A percentile compares a stretch with the other conserved stretches of the same genome.
Evolutionary conservation across 2,329 filamentous ascomycete genomes (phyloP).

Genomic region (Pochonia chlamydosporia): DNA sequence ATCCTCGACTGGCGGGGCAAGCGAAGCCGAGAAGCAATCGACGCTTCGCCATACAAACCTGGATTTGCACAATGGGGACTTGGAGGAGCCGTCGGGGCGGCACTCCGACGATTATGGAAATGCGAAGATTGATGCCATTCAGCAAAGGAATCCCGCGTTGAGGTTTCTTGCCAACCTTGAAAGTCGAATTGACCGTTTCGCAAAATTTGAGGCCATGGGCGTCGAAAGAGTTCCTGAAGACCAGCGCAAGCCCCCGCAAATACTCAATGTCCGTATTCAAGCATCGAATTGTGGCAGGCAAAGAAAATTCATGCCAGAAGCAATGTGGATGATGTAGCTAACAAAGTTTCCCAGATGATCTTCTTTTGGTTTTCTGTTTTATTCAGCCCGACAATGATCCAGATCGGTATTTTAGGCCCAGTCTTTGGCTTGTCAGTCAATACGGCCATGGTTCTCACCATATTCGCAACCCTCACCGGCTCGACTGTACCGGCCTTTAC

Average conservation of each 20-base stretch:
- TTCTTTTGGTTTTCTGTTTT: slow-evolving; percentile 12
- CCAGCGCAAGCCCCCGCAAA: slow-evolving; percentile 4
- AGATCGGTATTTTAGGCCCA: slow-evolving; percentile 10
- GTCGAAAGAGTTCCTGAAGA: slow-evolving; percentile 6
- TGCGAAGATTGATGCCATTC: background rate
- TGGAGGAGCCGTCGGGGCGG: background rate
- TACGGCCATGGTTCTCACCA: slow-evolving; percentile 8
- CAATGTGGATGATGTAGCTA: background rate
- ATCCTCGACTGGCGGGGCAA: background rate
- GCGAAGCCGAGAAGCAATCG: background rate
- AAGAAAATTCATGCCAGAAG: too few relatives aligned
- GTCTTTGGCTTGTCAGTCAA: slow-evolving; percentile 10
- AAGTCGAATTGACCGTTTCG: slow-evolving; percentile 3
- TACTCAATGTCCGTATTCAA: slow-evolving; percentile 3
- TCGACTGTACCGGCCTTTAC: slow-evolving; percentile 9
- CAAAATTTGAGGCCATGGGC: slow-evolving; percentile 8
- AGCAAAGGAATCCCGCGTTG: background rate
- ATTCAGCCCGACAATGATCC: slow-evolving; percentile 9
- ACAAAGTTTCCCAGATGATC: slow-evolving; percentile 7
- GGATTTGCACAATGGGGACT: background rate
- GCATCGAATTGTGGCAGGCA: background rate
- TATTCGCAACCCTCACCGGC: slow-evolving; percentile 4
- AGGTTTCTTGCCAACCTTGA: slow-evolving; percentile 2
- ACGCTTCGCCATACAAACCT: background rate
- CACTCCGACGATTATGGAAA: background rate